Base-by-base conservation (phyloP, 2,329 filamentous ascomycete genomes). In the Canariomyces notabilis region DNA sequence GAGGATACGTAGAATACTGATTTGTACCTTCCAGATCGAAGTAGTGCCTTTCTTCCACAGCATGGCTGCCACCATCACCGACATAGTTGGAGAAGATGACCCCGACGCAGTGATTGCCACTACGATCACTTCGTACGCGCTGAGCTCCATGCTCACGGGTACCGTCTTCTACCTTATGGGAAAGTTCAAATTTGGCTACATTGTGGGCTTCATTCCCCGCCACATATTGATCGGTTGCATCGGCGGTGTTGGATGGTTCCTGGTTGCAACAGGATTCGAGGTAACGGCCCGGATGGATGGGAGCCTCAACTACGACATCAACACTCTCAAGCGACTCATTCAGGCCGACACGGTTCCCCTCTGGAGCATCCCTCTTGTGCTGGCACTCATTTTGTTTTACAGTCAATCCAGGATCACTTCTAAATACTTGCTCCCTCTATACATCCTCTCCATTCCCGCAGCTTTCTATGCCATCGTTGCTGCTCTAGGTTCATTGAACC, bases 1-100 rank as follows among this genome's bases (percentile, higher is more conserved):
- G 1, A 15, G 23, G 1, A 21, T 2, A 11, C 12, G n/a, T n/a
- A n/a, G n/a, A n/a, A 22, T 7, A 16, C 48, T 40, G 14, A 6
- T 39, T 51, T 19, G 58, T 37, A 23, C 11, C 22, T 4, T 2
- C 6, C 52, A 85, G 80, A 98, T 97, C 56, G 93, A 98, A 68
- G 91, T 97, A 1, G 91, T 98, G 1, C 93, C 91, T 0, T 98
- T 98, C 69, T 97, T 98, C 64, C 93, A 98, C 69, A 95, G 91
- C 60, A 98, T 98, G 91, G 90, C 93, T 1, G 82, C 84, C 53
- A 91, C 85, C 22, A 96, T 97, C 61, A 82, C 93, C 55, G 72
- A 74, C 12, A 74, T 78, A 35, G 83, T 98, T 54, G 88, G 91
- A 14, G 80, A 85, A 52, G 82, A 90, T 16, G 82, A 93, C 20